phyloP scores from a whole-genome alignment of 2,329 filamentous ascomycete species.

The Colletotrichum gloeosporioides region DNA sequence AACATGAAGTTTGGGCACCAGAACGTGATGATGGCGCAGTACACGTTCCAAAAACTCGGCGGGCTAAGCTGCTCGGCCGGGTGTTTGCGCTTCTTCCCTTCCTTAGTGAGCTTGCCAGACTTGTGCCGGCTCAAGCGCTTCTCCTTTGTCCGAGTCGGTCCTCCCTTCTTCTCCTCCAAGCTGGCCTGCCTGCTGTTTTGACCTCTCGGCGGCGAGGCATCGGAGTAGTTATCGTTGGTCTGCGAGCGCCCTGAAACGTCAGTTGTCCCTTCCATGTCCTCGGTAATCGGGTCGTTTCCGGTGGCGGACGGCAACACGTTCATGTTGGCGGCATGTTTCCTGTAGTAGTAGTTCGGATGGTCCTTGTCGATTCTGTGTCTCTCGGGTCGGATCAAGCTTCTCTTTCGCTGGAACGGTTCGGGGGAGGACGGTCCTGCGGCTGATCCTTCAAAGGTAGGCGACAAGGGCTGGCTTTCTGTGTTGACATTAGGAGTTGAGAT shows the following conservation, averaged over 20 bases:
- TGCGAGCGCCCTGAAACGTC: constrained; percentile 49
- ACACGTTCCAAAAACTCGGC: constrained; percentile 92
- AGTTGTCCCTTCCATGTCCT: constrained; percentile 74
- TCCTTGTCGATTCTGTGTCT: constrained; percentile 83
- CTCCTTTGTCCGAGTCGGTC: constrained; percentile 30
- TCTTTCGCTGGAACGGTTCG: constrained; percentile 67
- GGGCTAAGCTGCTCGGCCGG: constrained; percentile 73
- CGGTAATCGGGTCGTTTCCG: constrained; percentile 86
- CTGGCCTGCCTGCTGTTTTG: constrained; percentile 34
- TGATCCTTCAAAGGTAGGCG: constrained; percentile 48
- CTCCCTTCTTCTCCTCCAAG: constrained; percentile 43
- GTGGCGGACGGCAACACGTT: constrained; percentile 87
- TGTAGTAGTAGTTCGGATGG: constrained; percentile 95
- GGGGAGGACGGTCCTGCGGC: constrained; percentile 5
- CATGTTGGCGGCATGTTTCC: constrained; percentile 94
- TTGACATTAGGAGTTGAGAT: constrained; percentile 59
- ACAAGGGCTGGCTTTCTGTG: constrained; percentile 61
- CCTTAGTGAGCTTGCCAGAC: constrained; percentile 70
- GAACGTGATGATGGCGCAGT: constrained; percentile 92
- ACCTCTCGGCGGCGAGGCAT: constrained; percentile 39
- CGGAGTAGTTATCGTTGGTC: constrained; percentile 51
- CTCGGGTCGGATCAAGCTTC: constrained; percentile 89
- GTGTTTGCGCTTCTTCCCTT: constrained; percentile 53
- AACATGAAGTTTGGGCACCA: constrained; percentile 90
- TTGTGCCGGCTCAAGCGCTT: constrained; percentile 47